These are phyloP conservation scores for Rhodotorula sp. DNA, from an alignment of 1,284 basidiomycete species.

Conservation along the genomic window DNA sequence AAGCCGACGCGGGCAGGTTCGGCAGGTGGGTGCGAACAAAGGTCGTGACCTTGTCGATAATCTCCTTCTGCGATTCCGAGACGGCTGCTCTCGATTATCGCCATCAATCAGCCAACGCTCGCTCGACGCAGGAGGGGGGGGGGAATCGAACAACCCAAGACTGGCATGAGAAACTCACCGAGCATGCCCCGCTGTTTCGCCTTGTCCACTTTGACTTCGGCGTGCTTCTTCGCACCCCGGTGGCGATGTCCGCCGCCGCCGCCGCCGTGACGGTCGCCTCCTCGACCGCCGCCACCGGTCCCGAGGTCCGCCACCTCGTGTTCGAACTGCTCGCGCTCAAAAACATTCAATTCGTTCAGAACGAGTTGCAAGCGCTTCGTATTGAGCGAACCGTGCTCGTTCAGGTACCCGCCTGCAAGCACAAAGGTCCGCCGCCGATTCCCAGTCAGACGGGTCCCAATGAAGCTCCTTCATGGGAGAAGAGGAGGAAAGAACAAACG, in stretches of 20 bases:
- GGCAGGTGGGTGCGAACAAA: conserved; percentile 58
- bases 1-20: conserved; percentile 8
- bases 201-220: conserved; percentile 54
- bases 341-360: conserved; percentile 79
- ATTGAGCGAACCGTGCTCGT: conserved; percentile 83
- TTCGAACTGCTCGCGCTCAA: conserved; percentile 88
- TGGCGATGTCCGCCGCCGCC: conserved; percentile 42
- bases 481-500: not conserved
- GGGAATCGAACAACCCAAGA: too few species aligned
- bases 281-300: conserved; percentile 40
- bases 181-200: conserved; percentile 27
- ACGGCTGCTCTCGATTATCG: conserved; percentile 19
- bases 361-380: conserved; percentile 79
- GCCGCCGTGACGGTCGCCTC: not conserved
- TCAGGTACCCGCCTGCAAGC: conserved; percentile 79
- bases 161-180: conserved; percentile 9
- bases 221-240: conserved; percentile 47
- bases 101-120: too few species aligned
- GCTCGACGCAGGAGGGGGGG: too few species aligned
- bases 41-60: conserved; percentile 70
- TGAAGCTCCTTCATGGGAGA: too few species aligned
- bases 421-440: not conserved
- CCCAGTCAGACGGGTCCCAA: not conserved
- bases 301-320: conserved; percentile 83
- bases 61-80: conserved; percentile 63